phyloP scores from a whole-genome alignment of 2,329 filamentous ascomycete species.

The Aspergillus nomiae region DNA sequence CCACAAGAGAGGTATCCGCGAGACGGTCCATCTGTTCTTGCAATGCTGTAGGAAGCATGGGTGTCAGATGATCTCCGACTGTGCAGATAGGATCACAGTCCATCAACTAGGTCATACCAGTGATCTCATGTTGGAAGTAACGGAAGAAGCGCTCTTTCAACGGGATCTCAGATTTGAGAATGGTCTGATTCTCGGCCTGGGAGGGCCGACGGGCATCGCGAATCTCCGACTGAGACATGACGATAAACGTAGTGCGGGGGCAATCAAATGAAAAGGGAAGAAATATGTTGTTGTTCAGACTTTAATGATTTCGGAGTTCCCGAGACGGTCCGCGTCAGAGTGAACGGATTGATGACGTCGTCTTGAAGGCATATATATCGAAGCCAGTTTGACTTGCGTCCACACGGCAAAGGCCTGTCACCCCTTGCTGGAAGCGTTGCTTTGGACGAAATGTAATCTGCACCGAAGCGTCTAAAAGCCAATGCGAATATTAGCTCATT shows the following conservation, averaged over 20 bases:
- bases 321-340: conserved; percentile 1
- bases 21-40: conserved; percentile 75
- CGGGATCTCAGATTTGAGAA: conserved; percentile 40
- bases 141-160: conserved; percentile 81
- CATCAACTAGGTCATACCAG: conserved; percentile 53
- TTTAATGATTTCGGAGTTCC: not conserved
- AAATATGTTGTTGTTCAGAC: not conserved
- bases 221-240: conserved; percentile 36
- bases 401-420: not conserved
- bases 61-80: conserved; percentile 21
- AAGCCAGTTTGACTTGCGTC: not conserved
- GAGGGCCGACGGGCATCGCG: conserved; percentile 33
- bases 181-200: conserved; percentile 34
- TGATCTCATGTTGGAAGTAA: conserved; percentile 76
- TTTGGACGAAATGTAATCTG: no score
- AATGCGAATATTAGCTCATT: not conserved
- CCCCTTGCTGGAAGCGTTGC: not conserved
- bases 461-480: not conserved
- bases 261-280: not conserved
- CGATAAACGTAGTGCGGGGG: not conserved
- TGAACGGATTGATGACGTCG: conserved; percentile 39
- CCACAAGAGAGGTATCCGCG: conserved; percentile 61
- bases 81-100: conserved; percentile 7
- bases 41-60: conserved; percentile 57
- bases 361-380: conserved; percentile 11